phyloP scores from a whole-genome alignment of 192 early-diverging fungal genomes.

The Rhizophagus sp. region DNA sequence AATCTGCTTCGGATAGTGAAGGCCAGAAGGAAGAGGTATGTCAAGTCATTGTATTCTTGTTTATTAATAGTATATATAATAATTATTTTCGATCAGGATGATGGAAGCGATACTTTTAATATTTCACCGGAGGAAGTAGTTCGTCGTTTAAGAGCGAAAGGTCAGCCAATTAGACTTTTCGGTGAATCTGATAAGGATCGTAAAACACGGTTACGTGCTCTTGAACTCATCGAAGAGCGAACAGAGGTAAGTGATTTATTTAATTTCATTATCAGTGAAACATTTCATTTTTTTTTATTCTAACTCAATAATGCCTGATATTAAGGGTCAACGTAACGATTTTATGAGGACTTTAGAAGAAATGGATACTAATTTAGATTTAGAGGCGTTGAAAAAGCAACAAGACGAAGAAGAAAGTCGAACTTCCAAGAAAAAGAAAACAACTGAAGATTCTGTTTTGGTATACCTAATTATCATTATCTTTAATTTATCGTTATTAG shows the following conservation, averaged over 20 bases:
- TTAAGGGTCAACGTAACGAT: slow-evolving; percentile 85
- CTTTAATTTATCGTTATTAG: not conserved
- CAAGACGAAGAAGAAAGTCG: slow-evolving; percentile 51
- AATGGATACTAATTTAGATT: slow-evolving; percentile 75
- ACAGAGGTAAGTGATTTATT: slow-evolving; percentile 39
- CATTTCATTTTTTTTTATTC: not conserved
- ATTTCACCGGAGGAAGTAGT: slow-evolving; percentile 77
- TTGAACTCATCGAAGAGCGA: slow-evolving; percentile 85
- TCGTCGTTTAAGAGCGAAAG: slow-evolving; percentile 78
- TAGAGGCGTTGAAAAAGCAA: slow-evolving; percentile 70
- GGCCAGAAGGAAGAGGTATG: slow-evolving; percentile 30
- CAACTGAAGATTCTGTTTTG: slow-evolving; percentile 47
- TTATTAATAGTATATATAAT: too few species aligned
- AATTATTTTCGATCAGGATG: slow-evolving; percentile 17
- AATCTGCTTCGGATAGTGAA: slow-evolving; percentile 27
- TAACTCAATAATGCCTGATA: not conserved
- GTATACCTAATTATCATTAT: slow-evolving; percentile 28
- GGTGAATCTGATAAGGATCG: slow-evolving; percentile 85
- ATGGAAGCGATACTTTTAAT: slow-evolving; percentile 45
- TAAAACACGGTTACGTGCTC: slow-evolving; percentile 70
- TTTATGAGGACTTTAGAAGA: slow-evolving; percentile 82
- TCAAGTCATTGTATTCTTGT: not conserved
- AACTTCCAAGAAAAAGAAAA: slow-evolving; percentile 48
- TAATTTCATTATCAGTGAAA: not conserved
- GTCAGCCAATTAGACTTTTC: slow-evolving; percentile 91